Conservation (phyloP, 305 asterid species). For the Fraxinus nigra region DNA sequence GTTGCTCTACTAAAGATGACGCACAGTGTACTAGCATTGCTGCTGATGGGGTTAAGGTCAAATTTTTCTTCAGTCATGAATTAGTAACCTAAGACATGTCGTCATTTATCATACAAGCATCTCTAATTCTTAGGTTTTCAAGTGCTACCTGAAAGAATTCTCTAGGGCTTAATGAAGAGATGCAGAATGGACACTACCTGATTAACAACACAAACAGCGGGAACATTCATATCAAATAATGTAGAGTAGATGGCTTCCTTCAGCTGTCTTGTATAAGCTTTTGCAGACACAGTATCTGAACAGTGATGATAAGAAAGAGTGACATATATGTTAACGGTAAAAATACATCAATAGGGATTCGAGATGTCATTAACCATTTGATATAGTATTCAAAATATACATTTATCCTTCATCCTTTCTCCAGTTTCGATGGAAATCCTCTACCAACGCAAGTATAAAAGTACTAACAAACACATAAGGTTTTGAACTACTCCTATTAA, state of each 20-base stretch:
- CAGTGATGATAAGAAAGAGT: constrained; percentile 18
- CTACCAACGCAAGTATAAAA: too few relatives aligned
- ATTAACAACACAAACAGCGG: constrained; percentile 91
- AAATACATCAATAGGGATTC: too few relatives aligned
- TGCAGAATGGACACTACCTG: constrained; percentile 49
- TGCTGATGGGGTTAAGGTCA: background rate
- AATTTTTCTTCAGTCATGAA: background rate
- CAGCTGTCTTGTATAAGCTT: constrained; percentile 65
- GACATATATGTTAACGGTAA: background rate
- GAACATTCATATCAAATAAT: constrained; percentile 88
- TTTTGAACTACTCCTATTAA: too few relatives aligned
- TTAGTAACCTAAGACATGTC: background rate
- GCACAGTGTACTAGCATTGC: background rate
- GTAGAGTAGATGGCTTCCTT: constrained; percentile 70
- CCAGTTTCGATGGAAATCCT: too few relatives aligned
- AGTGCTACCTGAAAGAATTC: too few relatives aligned
- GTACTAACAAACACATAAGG: too few relatives aligned
- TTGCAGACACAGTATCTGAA: constrained; percentile 75
- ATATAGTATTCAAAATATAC: too few relatives aligned
- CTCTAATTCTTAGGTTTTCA: background rate
- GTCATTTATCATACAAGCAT: background rate
- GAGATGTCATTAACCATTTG: too few relatives aligned
- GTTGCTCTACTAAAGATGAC: background rate
- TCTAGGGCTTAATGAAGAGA: constrained; percentile 13
- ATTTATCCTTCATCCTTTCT: too few relatives aligned